A percentile compares a stretch with the other conserved stretches of the same genome.
phyloP scores from a whole-genome alignment of 805 yeast species.

The Saccharomycopsis babjevae region DNA sequence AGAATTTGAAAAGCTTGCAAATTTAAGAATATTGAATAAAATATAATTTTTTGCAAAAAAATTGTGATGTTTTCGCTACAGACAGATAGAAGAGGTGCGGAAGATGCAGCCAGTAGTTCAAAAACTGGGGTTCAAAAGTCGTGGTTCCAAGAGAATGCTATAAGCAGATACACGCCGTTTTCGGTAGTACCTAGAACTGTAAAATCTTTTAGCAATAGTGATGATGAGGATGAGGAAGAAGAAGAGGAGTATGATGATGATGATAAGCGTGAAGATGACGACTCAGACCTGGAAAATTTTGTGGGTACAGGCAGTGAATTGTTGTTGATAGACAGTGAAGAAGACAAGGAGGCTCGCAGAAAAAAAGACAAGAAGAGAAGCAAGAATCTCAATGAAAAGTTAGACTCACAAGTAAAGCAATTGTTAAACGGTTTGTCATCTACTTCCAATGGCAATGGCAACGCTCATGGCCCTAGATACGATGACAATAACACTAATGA shows the following conservation, averaged over 20 bases:
- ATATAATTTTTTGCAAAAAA: not conserved
- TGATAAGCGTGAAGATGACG: conserved; percentile 2
- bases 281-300: not conserved
- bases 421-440: conserved; percentile 13
- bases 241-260: conserved; percentile 5
- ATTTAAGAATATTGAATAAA: not conserved
- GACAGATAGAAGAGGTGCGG: not conserved
- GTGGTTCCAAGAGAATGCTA: conserved; percentile 10
- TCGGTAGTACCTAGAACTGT: conserved; percentile 11
- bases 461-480: not conserved
- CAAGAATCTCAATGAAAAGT: not conserved
- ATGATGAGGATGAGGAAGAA: not conserved
- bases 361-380: not conserved
- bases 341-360: not conserved
- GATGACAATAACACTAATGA: not conserved
- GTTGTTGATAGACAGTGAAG: not conserved
- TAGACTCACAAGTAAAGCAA: conserved; percentile 13
- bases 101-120: not conserved
- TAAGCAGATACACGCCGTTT: conserved; percentile 11
- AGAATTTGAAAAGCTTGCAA: no score
- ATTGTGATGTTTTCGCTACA: not conserved
- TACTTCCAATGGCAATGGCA: not conserved
- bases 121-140: conserved; percentile 3
- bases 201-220: not conserved
- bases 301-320: not conserved